Evolutionary conservation across 2,329 filamentous ascomycete species (phyloP), one percentile per base, ranked within the genome.

Genomic region (Tolypocladium capitatum): DNA sequence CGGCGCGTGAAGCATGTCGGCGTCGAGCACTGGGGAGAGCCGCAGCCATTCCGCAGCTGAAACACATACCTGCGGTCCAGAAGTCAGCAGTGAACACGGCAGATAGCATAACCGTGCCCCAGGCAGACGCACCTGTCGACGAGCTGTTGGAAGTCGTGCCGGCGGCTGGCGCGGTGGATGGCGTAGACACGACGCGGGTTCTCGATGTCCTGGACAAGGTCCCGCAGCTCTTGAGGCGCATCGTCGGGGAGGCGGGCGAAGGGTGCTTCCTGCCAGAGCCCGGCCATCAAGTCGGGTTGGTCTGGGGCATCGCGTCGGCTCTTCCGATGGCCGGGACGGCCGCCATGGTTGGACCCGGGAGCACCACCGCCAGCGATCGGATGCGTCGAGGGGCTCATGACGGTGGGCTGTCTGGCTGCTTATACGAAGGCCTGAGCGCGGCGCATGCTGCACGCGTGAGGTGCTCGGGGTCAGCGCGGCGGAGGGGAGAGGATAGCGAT

Each of bases 31-130:
- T 73, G 70, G 46, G 73, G 68, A 53, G 76, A 78, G 52, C 78
- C 79, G 61, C 89, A 95, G 53, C 89, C 89, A 54, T 85, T 76
- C 48, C 88, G 79, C n/a, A 95, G 77, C 65, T 95, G 89, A 32
- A 78, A 71, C 45, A 90, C 80, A 60, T 86, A 94, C 57, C 86
- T 91, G 53, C 50, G 44, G 49, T 10, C 33, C n/a, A 13, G 34
- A 48, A 31, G 43, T 45, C 27, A 49, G 31, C 24, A 24, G 28
- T 30, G 34, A 35, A 11, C 11, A 28, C 24, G n/a, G 21, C 50
- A 14, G 4, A 20, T 36, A 47, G 43, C 46, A 35, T 16, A 11
- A 7, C 5, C 3, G 24, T n/a, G 21, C 11, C 4, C 20, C 7
- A 45, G 10, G 41, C 28, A 31, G 11, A 42, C 74, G 54, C 60